phyloP scores from a whole-genome alignment of 345 rosid species.

The Acer campestre region DNA sequence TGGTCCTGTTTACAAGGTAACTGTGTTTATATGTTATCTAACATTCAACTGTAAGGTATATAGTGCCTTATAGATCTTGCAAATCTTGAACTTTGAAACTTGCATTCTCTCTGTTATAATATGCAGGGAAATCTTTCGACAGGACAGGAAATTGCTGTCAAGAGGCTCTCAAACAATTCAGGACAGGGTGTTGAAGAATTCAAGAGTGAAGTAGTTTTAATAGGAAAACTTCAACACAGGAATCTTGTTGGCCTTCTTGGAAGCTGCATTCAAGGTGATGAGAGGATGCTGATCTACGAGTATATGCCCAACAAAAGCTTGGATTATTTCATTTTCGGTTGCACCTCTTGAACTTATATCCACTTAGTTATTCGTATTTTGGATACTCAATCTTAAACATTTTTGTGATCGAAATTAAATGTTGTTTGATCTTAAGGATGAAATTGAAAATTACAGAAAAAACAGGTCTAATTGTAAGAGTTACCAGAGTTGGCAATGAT shows the following conservation, averaged over 20 bases:
- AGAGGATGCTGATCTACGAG: slow-evolving; percentile 38
- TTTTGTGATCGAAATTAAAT: not conserved
- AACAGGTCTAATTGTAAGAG: too few relatives aligned
- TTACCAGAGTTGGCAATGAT: not conserved
- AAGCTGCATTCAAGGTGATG: slow-evolving; percentile 35
- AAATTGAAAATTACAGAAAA: not conserved
- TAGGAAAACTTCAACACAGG: slow-evolving; percentile 48
- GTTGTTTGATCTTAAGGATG: not conserved
- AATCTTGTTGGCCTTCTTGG: slow-evolving; percentile 47
- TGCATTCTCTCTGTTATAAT: slow-evolving; percentile 11
- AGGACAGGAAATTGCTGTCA: slow-evolving; percentile 47
- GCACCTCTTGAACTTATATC: too few relatives aligned
- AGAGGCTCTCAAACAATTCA: slow-evolving; percentile 41
- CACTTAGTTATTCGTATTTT: too few relatives aligned
- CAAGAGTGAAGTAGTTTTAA: slow-evolving; percentile 35
- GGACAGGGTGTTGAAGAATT: slow-evolving; percentile 41
- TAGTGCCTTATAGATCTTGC: too few relatives aligned
- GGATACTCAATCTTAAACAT: too few relatives aligned
- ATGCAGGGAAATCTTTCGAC: slow-evolving; percentile 13
- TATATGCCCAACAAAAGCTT: slow-evolving; percentile 38
- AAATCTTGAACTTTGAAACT: too few relatives aligned
- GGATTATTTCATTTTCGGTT: slow-evolving; percentile 41
- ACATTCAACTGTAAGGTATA: too few relatives aligned
- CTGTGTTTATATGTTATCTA: too few relatives aligned
- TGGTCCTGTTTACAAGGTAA: slow-evolving; percentile 38